A percentile compares a stretch with the other conserved stretches of the same genome.
Conservation (phyloP, 2,329 filamentous ascomycete species). For the Aaosphaeria pasadenensis region DNA sequence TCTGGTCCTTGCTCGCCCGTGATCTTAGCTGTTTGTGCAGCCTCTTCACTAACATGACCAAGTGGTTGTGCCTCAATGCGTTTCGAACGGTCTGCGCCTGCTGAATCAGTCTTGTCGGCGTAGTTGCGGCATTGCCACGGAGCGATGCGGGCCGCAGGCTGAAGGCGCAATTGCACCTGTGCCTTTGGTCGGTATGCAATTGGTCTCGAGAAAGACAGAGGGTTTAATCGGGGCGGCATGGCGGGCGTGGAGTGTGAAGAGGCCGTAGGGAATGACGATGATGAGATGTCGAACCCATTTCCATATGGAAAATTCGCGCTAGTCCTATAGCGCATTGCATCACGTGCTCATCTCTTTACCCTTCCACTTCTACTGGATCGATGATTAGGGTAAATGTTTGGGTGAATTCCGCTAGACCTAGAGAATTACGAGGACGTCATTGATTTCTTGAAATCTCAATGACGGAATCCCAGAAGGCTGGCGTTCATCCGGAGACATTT, state of each 20-base stretch:
- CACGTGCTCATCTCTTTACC: not conserved
- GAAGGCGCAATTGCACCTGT: constrained; percentile 25
- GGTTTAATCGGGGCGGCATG: constrained; percentile 39
- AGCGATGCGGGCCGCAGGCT: constrained; percentile 15
- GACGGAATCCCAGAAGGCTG: too few species aligned
- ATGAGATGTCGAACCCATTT: constrained; percentile 1
- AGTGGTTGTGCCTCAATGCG: constrained; percentile 30
- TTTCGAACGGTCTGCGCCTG: constrained; percentile 30
- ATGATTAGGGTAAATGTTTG: too few species aligned
- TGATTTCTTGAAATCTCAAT: too few species aligned
- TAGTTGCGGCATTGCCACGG: constrained; percentile 28
- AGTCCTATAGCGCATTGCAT: not conserved
- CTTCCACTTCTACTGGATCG: too few species aligned
- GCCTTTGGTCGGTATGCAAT: constrained; percentile 31
- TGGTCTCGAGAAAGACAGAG: constrained; percentile 26
- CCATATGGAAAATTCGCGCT: not conserved
- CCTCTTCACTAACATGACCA: constrained; percentile 64
- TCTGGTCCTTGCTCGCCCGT: constrained; percentile 59
- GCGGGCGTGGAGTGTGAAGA: constrained; percentile 4
- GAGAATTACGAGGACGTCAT: too few species aligned
- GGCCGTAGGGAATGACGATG: not conserved
- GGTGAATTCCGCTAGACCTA: too few species aligned
- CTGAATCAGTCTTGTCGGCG: constrained; percentile 29
- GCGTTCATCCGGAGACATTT: too few species aligned
- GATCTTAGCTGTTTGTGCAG: constrained; percentile 57